These are phyloP conservation scores for Yamadazyma dushanensis DNA, from an alignment of 1,139 yeast species.

Conservation along the genomic window DNA sequence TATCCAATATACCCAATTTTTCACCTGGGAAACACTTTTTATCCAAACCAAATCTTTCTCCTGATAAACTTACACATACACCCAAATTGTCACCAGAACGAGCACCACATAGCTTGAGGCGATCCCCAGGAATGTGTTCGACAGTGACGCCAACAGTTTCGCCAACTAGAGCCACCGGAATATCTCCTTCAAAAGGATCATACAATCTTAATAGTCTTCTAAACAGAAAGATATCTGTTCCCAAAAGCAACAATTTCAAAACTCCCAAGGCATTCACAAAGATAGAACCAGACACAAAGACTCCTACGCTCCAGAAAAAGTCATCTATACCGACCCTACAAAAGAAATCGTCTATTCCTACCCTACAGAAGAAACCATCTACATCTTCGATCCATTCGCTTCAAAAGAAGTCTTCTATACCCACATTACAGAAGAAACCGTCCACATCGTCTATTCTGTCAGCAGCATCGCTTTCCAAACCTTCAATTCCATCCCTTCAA, in stretches of 20 bases:
- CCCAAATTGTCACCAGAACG: no score
- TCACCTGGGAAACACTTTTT: no score
- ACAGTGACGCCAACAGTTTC: constrained; percentile 3
- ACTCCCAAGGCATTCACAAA: constrained; percentile 15
- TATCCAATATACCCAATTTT: constrained; percentile 2
- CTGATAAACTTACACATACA: no score
- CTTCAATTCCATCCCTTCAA: constrained; percentile 9
- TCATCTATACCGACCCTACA: no score
- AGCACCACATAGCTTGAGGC: neutral
- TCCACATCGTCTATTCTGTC: no score
- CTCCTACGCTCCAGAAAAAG: constrained; percentile 17
- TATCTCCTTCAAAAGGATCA: constrained; percentile 21
- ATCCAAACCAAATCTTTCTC: neutral
- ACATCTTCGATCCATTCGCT: constrained; percentile 16
- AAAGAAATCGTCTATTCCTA: no score
- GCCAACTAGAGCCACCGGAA: constrained; percentile 8
- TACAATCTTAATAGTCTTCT: constrained; percentile 39
- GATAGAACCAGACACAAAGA: constrained; percentile 5
- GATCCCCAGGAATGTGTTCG: constrained; percentile 12
- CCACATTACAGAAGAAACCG: constrained; percentile 9
- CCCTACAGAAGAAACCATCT: no score
- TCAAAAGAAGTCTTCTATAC: constrained; percentile 17
- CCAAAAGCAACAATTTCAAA: constrained; percentile 17
- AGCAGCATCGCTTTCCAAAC: no score
- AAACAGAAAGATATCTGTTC: constrained; percentile 18